These are phyloP conservation scores for Penicillium nucicola DNA, from an alignment of 495 filamentous ascomycete genomes.

Conservation along the genomic window DNA sequence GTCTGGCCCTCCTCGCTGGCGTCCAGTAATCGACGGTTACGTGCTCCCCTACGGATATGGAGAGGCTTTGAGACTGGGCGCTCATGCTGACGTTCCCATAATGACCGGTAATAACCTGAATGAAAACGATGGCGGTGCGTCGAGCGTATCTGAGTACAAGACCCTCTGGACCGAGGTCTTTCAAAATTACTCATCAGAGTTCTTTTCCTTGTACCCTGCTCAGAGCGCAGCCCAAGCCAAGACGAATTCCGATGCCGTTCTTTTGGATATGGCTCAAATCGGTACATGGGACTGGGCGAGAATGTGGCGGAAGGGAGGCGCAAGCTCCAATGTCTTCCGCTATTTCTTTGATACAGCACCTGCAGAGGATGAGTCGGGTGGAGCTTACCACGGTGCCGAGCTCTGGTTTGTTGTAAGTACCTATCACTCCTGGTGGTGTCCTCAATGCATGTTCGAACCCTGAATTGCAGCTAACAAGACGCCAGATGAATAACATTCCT, in stretches of 20 bases:
- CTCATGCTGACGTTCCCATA: slow-evolving; percentile 14
- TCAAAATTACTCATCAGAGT: slow-evolving; percentile 1
- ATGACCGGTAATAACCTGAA: slow-evolving; percentile 19
- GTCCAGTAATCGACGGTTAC: slow-evolving; percentile 17
- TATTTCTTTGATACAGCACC: slow-evolving; percentile 17
- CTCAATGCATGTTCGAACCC: too few relatives aligned
- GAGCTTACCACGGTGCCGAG: slow-evolving; percentile 18
- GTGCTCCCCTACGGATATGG: slow-evolving; percentile 11
- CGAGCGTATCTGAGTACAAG: slow-evolving; percentile 8
- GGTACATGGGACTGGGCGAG: slow-evolving; percentile 16
- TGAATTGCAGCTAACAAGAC: too few relatives aligned
- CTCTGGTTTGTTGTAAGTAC: slow-evolving; percentile 16
- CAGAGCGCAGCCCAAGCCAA: slow-evolving; percentile 5
- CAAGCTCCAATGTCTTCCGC: slow-evolving; percentile 13
- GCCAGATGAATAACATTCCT: slow-evolving; percentile 21
- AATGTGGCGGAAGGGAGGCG: slow-evolving; percentile 14
- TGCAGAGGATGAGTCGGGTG: slow-evolving; percentile 4
- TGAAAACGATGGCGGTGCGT: slow-evolving; percentile 9
- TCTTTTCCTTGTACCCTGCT: slow-evolving; percentile 17
- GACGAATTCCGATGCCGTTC: slow-evolving; percentile 9
- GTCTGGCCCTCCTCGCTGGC: slow-evolving; percentile 12
- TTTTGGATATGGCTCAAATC: slow-evolving; percentile 10
- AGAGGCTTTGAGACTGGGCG: slow-evolving; percentile 1
- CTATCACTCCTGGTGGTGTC: too few relatives aligned
- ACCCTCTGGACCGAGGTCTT: slow-evolving; percentile 11